These are phyloP conservation scores for Reticulascus tulasneorum DNA, from an alignment of 2,329 filamentous ascomycete genomes.

Conservation along the genomic window DNA sequence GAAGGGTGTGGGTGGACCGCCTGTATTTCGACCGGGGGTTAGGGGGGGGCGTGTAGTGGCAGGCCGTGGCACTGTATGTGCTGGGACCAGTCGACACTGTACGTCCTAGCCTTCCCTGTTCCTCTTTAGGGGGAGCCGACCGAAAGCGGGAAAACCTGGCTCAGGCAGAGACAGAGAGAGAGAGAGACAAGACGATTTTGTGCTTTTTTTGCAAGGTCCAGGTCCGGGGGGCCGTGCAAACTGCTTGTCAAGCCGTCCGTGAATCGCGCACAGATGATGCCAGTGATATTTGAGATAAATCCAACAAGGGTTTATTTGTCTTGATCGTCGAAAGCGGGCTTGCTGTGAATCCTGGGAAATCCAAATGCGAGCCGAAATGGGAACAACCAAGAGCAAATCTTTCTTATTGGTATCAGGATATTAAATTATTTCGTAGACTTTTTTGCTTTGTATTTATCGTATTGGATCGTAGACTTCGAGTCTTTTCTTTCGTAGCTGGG, in stretches of 20 bases:
- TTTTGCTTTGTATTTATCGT: too few species aligned
- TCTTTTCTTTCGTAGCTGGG: too few species aligned
- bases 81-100: conserved; percentile 1
- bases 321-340: too few species aligned
- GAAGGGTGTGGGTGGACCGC: conserved; percentile 10
- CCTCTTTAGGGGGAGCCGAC: conserved; percentile 8
- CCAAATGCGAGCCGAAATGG: too few species aligned
- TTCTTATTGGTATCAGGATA: conserved; percentile 11
- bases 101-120: conserved; percentile 1
- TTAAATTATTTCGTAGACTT: conserved; percentile 13
- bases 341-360: conserved; percentile 6
- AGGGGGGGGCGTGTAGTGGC: conserved; percentile 16
- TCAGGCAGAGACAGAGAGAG: conserved; percentile 1
- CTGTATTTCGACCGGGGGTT: too few species aligned
- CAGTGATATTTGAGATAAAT: conserved; percentile 12
- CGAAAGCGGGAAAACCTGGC: conserved; percentile 6
- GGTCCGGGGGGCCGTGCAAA: too few species aligned
- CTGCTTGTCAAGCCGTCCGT: conserved; percentile 10
- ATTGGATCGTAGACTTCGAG: too few species aligned
- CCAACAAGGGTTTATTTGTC: conserved; percentile 12
- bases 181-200: conserved; percentile 2
- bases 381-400: too few species aligned
- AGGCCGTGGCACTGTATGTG: conserved; percentile 5
- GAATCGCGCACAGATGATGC: too few species aligned
- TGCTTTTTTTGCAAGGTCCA: conserved; percentile 1